Evolutionary conservation across 768 basidiomycete species (phyloP).

Genomic region (Royoungia palumana): DNA sequence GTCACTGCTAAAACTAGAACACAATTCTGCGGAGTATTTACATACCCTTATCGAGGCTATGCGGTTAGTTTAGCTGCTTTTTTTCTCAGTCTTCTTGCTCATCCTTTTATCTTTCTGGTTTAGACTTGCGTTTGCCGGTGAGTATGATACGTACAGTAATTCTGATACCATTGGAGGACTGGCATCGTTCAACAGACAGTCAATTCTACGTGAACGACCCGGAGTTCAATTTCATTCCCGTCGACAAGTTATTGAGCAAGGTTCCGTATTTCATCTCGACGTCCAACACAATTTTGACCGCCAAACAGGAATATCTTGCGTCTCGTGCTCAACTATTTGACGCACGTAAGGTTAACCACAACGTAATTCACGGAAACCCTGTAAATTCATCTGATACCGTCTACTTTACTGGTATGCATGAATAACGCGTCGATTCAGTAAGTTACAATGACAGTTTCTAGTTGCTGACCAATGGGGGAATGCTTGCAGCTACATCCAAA

Average conservation of each 20-base stretch:
- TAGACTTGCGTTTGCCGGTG: constrained; percentile 74
- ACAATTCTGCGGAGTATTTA: constrained; percentile 87
- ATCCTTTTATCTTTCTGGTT: background rate
- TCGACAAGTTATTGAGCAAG: constrained; percentile 82
- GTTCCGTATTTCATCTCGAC: constrained; percentile 32
- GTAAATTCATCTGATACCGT: constrained; percentile 89
- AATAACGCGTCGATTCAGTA: background rate
- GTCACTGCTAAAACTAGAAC: constrained; percentile 75
- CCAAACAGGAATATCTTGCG: constrained; percentile 73
- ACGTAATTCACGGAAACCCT: constrained; percentile 76
- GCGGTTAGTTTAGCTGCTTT: constrained; percentile 43
- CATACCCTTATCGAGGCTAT: constrained; percentile 85
- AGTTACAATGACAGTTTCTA: constrained; percentile 25
- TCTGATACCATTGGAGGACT: background rate
- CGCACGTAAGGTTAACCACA: constrained; percentile 56
- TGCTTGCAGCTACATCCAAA: constrained; percentile 86
- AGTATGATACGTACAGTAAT: constrained; percentile 9
- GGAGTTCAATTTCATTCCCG: constrained; percentile 69
- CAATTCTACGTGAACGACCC: constrained; percentile 94
- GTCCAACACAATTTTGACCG: background rate
- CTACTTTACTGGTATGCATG: constrained; percentile 75
- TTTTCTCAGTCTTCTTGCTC: background rate
- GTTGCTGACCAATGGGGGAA: constrained; percentile 87
- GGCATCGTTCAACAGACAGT: constrained; percentile 49
- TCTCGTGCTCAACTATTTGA: constrained; percentile 80